A percentile compares a stretch with the other conserved stretches of the same genome.
phyloP scores from a whole-genome alignment of 2,329 filamentous ascomycete species.

The Thelonectria rubi region DNA sequence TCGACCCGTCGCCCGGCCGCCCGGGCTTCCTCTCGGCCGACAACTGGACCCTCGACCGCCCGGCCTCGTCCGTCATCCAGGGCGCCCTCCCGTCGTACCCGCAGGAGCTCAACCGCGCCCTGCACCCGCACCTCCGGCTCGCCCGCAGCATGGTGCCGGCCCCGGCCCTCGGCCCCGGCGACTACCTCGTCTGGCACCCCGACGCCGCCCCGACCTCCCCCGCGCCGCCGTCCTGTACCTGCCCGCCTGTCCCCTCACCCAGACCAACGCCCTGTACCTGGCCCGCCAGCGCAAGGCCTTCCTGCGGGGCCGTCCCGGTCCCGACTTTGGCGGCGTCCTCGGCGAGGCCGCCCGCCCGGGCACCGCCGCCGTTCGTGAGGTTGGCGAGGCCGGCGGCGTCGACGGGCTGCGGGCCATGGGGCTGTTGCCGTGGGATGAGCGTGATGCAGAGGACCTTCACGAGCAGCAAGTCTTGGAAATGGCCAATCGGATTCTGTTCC shows the following conservation, averaged over 20 bases:
- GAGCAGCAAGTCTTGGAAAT: constrained; percentile 49
- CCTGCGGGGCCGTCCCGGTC: constrained; percentile 51
- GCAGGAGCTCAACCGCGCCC: constrained; percentile 70
- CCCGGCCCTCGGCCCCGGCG: constrained; percentile 74
- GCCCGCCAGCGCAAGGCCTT: constrained; percentile 54
- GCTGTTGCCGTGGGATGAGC: constrained; percentile 52
- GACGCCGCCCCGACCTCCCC: constrained; percentile 53
- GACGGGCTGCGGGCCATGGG: constrained; percentile 54
- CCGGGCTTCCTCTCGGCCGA: constrained; percentile 52
- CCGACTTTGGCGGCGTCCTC: constrained; percentile 50
- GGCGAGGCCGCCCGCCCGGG: constrained; percentile 48
- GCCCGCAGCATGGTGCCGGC: constrained; percentile 72
- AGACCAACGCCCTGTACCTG: constrained; percentile 54
- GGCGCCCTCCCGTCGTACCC: constrained; percentile 73
- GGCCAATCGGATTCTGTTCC: constrained; percentile 54
- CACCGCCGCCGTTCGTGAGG: constrained; percentile 49
- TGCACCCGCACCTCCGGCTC: constrained; percentile 76
- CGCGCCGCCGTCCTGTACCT: constrained; percentile 50
- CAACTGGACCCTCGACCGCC: constrained; percentile 64
- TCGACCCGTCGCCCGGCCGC: constrained; percentile 50
- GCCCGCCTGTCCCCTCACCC: constrained; percentile 53
- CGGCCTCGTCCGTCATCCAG: constrained; percentile 64
- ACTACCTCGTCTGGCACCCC: constrained; percentile 81
- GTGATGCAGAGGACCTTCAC: constrained; percentile 44
- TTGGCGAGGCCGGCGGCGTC: constrained; percentile 52